These are phyloP conservation scores for Aureobasidium sp. DNA, from an alignment of 2,329 filamentous ascomycete genomes.

Conservation along the genomic window DNA sequence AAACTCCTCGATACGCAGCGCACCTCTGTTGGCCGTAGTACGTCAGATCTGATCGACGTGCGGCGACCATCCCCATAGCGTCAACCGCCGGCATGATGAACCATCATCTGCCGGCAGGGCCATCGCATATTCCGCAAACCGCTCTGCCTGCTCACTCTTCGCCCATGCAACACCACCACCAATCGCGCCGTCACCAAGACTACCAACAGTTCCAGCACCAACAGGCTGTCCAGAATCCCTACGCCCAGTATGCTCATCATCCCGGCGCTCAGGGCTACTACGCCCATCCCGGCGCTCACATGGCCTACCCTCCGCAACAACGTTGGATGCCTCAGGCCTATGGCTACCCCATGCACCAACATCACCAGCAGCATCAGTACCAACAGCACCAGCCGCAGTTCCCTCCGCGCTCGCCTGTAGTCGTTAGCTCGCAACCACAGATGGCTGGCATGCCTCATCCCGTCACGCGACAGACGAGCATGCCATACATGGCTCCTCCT, in stretches of 20 bases:
- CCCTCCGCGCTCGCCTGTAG: slow-evolving; percentile 32
- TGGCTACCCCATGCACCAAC: slow-evolving; percentile 28
- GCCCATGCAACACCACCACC: slow-evolving; percentile 16
- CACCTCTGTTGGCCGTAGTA: slow-evolving; percentile 5
- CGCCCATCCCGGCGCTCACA: slow-evolving; percentile 29
- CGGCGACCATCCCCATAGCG: slow-evolving; percentile 4
- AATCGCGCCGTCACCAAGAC: slow-evolving; percentile 31
- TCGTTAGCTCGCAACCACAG: slow-evolving; percentile 37
- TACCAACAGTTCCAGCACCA: slow-evolving; percentile 29
- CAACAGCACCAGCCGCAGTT: slow-evolving; percentile 27
- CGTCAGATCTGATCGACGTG: slow-evolving; percentile 5
- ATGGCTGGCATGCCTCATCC: slow-evolving; percentile 37
- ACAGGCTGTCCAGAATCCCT: slow-evolving; percentile 30
- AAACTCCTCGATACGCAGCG: neutral
- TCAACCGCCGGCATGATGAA: slow-evolving; percentile 62
- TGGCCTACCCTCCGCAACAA: slow-evolving; percentile 28
- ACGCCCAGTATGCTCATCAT: slow-evolving; percentile 25
- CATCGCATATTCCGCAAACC: slow-evolving; percentile 40
- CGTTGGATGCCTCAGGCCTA: slow-evolving; percentile 30
- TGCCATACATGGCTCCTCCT: slow-evolving; percentile 15
- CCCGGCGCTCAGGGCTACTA: slow-evolving; percentile 29
- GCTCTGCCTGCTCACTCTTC: slow-evolving; percentile 23
- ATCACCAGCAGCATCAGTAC: slow-evolving; percentile 19
- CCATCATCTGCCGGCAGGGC: slow-evolving; percentile 61
- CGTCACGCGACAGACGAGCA: slow-evolving; percentile 28